Conservation (phyloP, 306 rosid species). For the Arachis hypogaea region DNA sequence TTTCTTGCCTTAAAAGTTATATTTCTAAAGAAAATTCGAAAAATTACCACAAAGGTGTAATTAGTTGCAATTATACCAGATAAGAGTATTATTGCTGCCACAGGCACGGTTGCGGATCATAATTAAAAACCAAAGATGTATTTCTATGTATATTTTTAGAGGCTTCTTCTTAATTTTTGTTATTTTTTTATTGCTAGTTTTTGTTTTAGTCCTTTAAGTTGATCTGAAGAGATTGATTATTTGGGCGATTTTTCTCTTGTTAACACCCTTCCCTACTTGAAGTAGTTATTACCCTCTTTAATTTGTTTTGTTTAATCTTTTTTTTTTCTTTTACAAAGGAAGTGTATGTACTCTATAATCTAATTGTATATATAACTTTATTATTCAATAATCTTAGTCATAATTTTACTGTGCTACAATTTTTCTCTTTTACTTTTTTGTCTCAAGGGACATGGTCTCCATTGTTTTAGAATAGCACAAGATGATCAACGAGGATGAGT, state of each 20-base stretch:
- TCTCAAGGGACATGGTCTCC: background rate
- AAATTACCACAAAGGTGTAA: no score
- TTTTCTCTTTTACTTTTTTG: background rate
- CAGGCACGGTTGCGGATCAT: background rate
- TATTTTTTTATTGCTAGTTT: background rate
- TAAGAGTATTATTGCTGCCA: background rate
- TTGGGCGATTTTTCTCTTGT: background rate
- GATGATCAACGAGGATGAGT: background rate
- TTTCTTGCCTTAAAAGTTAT: slow-evolving; percentile 50
- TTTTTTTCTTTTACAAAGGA: background rate
- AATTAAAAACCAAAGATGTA: background rate
- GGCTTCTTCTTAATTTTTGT: background rate
- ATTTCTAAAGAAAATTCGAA: no score
- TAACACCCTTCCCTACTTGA: no score
- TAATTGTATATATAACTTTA: background rate
- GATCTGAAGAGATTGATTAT: background rate
- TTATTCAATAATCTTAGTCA: background rate
- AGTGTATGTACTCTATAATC: background rate
- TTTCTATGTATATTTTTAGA: background rate
- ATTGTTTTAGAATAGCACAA: background rate
- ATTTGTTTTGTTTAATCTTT: background rate
- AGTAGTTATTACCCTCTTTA: no score
- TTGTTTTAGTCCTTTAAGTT: background rate
- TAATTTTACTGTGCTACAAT: background rate
- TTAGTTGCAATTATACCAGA: no score